These are phyloP conservation scores for Trametes cubensis DNA, from an alignment of 768 basidiomycete genomes.

Conservation along the genomic window DNA sequence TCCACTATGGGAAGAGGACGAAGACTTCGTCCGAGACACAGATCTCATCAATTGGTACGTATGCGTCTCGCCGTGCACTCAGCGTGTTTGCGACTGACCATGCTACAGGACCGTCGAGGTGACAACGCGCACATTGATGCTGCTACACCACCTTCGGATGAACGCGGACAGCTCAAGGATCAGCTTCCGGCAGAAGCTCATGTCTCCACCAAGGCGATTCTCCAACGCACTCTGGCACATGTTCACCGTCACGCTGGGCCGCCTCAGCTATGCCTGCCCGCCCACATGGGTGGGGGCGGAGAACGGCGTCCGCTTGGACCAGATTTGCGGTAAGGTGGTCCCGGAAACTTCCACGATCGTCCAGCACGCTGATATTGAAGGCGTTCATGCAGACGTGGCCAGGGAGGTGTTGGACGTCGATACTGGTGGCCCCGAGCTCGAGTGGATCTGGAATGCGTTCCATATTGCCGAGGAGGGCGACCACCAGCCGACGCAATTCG, in stretches of 20 bases:
- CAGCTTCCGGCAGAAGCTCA: conserved; percentile 61
- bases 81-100: conserved; percentile 9
- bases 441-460: no score
- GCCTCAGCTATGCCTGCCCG: conserved; percentile 63
- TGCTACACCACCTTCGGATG: conserved; percentile 68
- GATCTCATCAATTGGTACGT: conserved; percentile 43
- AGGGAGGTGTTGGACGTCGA: no score
- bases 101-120: conserved; percentile 50
- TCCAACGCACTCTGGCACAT: conserved; percentile 68
- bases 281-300: conserved; percentile 29
- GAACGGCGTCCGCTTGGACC: conserved; percentile 28
- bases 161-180: conserved; percentile 44
- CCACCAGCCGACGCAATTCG: no score
- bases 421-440: no score
- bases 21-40: conserved; percentile 42
- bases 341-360: no score
- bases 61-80: neutral
- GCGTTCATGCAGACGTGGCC: no score
- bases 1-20: conserved; percentile 49
- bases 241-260: conserved; percentile 77
- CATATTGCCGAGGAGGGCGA: no score
- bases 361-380: no score
- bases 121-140: conserved; percentile 54
- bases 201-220: conserved; percentile 51
- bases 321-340: conserved; percentile 26